These are phyloP conservation scores for Nitzschia inconspicua DNA, from an alignment of 108 stramenopile species.

Conservation along the genomic window DNA sequence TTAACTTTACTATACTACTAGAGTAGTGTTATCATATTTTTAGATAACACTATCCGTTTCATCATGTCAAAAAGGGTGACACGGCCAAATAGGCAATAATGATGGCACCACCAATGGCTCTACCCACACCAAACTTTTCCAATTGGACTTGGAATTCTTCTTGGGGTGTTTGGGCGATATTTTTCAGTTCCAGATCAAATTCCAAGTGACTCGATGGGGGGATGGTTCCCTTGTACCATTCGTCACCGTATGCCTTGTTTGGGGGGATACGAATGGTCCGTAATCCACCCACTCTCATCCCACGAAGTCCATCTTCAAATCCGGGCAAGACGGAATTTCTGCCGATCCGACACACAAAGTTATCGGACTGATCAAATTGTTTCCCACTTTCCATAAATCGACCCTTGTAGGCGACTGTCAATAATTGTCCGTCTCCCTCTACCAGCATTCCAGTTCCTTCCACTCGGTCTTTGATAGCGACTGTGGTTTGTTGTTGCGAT, in stretches of 20 bases:
- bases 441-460: slow-evolving; percentile 16
- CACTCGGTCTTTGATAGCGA: slow-evolving; percentile 14
- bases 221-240: slow-evolving; percentile 49
- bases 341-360: slow-evolving; percentile 20
- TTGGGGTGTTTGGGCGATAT: slow-evolving; percentile 10
- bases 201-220: slow-evolving; percentile 56
- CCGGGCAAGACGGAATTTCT: slow-evolving; percentile 31
- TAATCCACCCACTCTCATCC: slow-evolving; percentile 32
- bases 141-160: slow-evolving; percentile 1
- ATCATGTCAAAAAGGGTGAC: slow-evolving; percentile 2
- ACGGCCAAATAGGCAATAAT: not conserved
- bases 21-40: no score
- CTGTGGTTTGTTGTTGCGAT: not conserved
- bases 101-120: not conserved
- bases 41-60: no score
- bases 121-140: not conserved
- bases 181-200: slow-evolving; percentile 61
- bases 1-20: no score
- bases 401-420: slow-evolving; percentile 21
- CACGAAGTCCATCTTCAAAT: slow-evolving; percentile 27
- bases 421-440: slow-evolving; percentile 3
- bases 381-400: slow-evolving; percentile 5
- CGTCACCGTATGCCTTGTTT: slow-evolving; percentile 60
- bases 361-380: slow-evolving; percentile 17
- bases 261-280: slow-evolving; percentile 49